Evolutionary conservation across 1,284 basidiomycete genomes (phyloP).

Genomic region (Cutaneotrichosporon mucoides): DNA sequence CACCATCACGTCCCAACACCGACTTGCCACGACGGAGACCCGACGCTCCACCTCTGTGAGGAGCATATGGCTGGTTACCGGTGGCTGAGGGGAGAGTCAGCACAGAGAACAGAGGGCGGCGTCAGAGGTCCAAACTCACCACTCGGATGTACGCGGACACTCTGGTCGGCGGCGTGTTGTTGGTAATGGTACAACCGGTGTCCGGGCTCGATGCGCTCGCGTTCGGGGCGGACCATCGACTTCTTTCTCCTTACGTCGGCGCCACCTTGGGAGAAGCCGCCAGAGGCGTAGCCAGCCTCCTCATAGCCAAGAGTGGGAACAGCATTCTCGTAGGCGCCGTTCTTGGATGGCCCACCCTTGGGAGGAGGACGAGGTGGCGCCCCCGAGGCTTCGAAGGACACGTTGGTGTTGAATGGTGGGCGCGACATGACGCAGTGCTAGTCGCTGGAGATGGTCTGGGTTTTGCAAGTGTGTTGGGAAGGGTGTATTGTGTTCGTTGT

Average conservation of each 20-base stretch:
- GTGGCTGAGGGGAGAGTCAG: slow-evolving; percentile 57
- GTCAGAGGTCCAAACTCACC: slow-evolving; percentile 55
- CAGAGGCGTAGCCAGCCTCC: slow-evolving; percentile 30
- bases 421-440: slow-evolving; percentile 33
- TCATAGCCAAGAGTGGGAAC: slow-evolving; percentile 30
- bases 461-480: slow-evolving; percentile 3
- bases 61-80: slow-evolving; percentile 67
- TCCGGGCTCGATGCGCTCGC: slow-evolving; percentile 92
- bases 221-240: slow-evolving; percentile 86
- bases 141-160: slow-evolving; percentile 70
- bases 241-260: slow-evolving; percentile 70
- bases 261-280: slow-evolving; percentile 36
- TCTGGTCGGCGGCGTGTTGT: slow-evolving; percentile 76
- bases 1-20: slow-evolving; percentile 78
- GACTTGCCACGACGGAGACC: slow-evolving; percentile 75
- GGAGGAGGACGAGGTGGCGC: slow-evolving; percentile 26
- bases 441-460: background rate
- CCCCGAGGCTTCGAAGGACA: slow-evolving; percentile 38
- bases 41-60: slow-evolving; percentile 44
- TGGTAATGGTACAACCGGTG: slow-evolving; percentile 96
- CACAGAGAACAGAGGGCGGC: slow-evolving; percentile 3
- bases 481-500: slow-evolving; percentile 4
- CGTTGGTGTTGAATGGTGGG: slow-evolving; percentile 32
- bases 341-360: slow-evolving; percentile 26
- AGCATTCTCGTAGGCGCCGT: slow-evolving; percentile 2